These are phyloP conservation scores for Nicotiana tomentosiformis DNA, from an alignment of 257 asterid species.

Conservation along the genomic window DNA sequence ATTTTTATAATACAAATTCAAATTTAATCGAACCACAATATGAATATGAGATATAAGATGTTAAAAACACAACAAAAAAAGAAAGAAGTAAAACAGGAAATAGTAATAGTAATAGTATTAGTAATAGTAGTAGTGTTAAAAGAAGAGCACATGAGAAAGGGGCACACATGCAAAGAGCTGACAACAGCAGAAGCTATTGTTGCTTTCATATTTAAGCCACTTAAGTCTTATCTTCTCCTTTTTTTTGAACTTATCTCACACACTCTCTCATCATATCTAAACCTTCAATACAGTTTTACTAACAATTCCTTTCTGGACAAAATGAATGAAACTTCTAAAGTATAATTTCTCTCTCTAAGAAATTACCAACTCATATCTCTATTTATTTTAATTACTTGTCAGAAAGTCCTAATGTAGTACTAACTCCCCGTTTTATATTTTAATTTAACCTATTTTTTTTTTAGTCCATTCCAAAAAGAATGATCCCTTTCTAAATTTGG, in stretches of 20 bases:
- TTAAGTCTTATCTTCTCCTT: neutral
- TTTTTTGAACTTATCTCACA: neutral
- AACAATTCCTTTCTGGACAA: neutral
- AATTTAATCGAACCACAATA: no score
- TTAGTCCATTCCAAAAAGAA: no score
- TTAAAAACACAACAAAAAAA: no score
- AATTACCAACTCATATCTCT: no score
- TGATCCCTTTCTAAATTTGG: no score
- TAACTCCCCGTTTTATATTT: no score
- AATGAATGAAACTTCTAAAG: neutral
- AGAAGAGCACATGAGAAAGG: neutral
- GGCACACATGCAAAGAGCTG: neutral
- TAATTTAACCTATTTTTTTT: no score
- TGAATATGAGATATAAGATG: no score
- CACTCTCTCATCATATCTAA: neutral
- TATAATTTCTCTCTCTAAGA: neutral
- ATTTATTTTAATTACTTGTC: neutral
- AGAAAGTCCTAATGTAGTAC: slow-evolving; percentile 3
- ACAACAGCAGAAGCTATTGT: neutral
- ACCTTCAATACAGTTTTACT: neutral
- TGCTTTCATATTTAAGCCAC: slow-evolving; percentile 2
- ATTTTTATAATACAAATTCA: no score
- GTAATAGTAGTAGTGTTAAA: neutral
- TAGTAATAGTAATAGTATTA: neutral
- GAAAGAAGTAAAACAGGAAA: no score